Conservation (phyloP, 2,329 filamentous ascomycete genomes). For the Botrytis cinerea region DNA sequence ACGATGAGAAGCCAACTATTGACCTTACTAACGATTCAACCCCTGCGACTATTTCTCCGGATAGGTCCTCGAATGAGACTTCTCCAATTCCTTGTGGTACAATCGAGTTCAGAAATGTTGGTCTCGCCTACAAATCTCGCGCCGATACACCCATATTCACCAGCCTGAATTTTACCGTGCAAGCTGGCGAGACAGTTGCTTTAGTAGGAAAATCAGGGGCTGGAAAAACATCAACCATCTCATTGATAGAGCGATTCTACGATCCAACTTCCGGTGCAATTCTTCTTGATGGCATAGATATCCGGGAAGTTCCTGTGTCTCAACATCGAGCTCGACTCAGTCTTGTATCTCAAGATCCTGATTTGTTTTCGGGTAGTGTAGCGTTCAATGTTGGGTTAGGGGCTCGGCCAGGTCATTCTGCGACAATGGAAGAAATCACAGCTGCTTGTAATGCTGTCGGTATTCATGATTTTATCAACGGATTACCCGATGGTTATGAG, state of each 20-base stretch:
- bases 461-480: slow-evolving; percentile 67
- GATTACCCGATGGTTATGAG: slow-evolving; percentile 65
- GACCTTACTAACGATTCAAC: slow-evolving; percentile 28
- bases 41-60: not conserved
- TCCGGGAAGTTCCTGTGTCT: slow-evolving; percentile 47
- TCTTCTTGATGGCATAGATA: slow-evolving; percentile 45
- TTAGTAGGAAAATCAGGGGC: slow-evolving; percentile 67
- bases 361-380: slow-evolving; percentile 58
- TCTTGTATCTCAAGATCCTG: slow-evolving; percentile 58
- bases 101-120: slow-evolving; percentile 59
- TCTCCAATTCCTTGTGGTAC: slow-evolving; percentile 31
- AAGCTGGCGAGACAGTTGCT: slow-evolving; percentile 61
- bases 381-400: slow-evolving; percentile 59
- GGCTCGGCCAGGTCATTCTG: slow-evolving; percentile 54
- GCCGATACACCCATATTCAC: slow-evolving; percentile 59
- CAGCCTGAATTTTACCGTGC: slow-evolving; percentile 58
- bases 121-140: slow-evolving; percentile 65
- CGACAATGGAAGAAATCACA: slow-evolving; percentile 61
- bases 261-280: slow-evolving; percentile 43
- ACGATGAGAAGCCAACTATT: slow-evolving; percentile 46
- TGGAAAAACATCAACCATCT: slow-evolving; percentile 67
- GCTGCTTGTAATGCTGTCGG: slow-evolving; percentile 67
- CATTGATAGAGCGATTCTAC: slow-evolving; percentile 56
- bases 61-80: too few relatives aligned
- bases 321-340: slow-evolving; percentile 55